A percentile compares a stretch with the other conserved stretches of the same genome.
Conservation (phyloP, 148 eudicot species). For the Pouteria glomerata region DNA sequence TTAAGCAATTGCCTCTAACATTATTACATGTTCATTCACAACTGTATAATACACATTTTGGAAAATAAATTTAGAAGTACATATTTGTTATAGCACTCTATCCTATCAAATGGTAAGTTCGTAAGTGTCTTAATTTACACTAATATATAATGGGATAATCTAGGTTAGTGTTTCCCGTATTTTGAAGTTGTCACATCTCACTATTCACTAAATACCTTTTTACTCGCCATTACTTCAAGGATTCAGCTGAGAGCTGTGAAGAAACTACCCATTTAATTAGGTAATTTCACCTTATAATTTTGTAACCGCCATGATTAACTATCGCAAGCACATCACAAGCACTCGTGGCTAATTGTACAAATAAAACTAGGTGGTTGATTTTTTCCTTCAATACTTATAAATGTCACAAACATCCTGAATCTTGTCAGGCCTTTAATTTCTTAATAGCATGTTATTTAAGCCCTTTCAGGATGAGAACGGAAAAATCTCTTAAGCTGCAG, state of each 20-base stretch:
- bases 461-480: background rate
- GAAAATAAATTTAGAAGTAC: background rate
- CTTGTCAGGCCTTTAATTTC: background rate
- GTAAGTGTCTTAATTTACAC: background rate
- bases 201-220: too few relatives aligned
- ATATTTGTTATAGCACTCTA: background rate
- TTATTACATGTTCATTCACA: background rate
- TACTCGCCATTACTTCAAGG: too few relatives aligned
- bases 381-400: background rate
- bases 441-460: background rate
- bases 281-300: too few relatives aligned
- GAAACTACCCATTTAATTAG: too few relatives aligned
- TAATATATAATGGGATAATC: too few relatives aligned
- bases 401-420: background rate
- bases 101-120: background rate
- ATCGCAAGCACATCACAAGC: too few relatives aligned
- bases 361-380: background rate
- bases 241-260: too few relatives aligned
- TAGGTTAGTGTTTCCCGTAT: too few relatives aligned
- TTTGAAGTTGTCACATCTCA: too few relatives aligned
- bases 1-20: background rate
- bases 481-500: background rate
- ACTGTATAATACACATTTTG: background rate
- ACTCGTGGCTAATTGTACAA: too few relatives aligned
- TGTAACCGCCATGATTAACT: too few relatives aligned